These are phyloP conservation scores for Crataegus laevigata DNA, from an alignment of 306 rosid genomes.

Conservation along the genomic window DNA sequence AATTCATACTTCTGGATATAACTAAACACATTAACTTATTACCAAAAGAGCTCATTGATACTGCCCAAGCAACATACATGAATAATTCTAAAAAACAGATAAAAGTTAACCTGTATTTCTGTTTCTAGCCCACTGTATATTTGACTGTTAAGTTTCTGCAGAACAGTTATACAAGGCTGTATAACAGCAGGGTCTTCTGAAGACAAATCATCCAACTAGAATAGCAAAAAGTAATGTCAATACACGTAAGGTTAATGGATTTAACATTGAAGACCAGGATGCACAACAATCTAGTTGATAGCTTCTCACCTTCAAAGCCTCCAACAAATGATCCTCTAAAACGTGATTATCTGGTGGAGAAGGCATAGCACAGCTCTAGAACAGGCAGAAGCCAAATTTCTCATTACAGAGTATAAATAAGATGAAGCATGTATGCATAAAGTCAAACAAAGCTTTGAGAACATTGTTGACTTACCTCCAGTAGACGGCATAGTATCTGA, in stretches of 20 bases:
- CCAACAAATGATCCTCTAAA: constrained; percentile 43
- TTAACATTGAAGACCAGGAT: neutral
- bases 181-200: constrained; percentile 49
- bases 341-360: constrained; percentile 44
- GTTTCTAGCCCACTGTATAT: constrained; percentile 41
- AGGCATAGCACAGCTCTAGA: constrained; percentile 56
- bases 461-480: constrained; percentile 51
- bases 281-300: neutral
- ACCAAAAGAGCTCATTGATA: neutral
- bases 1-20: neutral
- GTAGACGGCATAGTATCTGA: constrained; percentile 61
- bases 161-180: constrained; percentile 65
- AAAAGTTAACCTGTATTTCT: constrained; percentile 58
- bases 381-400: constrained; percentile 18
- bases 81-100: neutral
- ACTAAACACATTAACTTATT: neutral
- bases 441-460: neutral
- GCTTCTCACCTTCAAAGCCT: constrained; percentile 63
- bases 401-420: constrained; percentile 10
- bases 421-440: neutral
- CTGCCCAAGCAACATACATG: neutral
- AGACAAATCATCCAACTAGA: constrained; percentile 52
- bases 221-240: constrained; percentile 17
- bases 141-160: constrained; percentile 54
- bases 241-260: neutral